Percentiles rank a stretch among this genome's conserved stretches.
These are phyloP conservation scores for Cutaneotrichosporon arboriforme DNA, from an alignment of 1,284 basidiomycete species.

Conservation along the genomic window DNA sequence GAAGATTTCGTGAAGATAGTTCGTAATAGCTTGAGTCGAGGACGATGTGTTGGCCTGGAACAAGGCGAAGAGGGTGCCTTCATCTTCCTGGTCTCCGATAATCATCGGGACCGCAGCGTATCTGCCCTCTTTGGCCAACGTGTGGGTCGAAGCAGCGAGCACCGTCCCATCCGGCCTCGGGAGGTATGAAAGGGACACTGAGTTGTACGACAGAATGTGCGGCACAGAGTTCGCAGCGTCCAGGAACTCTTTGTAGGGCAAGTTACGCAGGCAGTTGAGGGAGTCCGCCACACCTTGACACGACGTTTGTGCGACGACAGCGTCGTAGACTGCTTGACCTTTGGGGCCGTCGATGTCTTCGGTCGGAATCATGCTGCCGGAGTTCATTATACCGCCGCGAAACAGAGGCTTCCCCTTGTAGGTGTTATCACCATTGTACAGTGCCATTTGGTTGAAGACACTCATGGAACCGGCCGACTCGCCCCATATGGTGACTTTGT, in stretches of 20 bases:
- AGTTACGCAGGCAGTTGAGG: conserved; percentile 53
- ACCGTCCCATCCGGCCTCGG: conserved; percentile 56
- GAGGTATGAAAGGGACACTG: conserved; percentile 47
- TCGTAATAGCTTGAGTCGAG: conserved; percentile 12
- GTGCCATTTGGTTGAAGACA: conserved; percentile 50
- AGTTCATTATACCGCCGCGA: conserved; percentile 42
- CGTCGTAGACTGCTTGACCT: conserved; percentile 15
- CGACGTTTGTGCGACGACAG: conserved; percentile 3
- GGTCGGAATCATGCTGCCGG: conserved; percentile 45
- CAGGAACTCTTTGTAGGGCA: conserved; percentile 42
- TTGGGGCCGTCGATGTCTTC: conserved; percentile 13
- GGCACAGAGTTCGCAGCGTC: conserved; percentile 14
- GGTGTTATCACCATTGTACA: conserved; percentile 51
- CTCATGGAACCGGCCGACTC: conserved; percentile 55
- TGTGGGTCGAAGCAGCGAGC: conserved; percentile 49
- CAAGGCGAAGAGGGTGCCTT: conserved; percentile 15
- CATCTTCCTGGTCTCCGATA: conserved; percentile 25
- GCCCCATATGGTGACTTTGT: conserved; percentile 51
- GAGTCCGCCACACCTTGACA: conserved; percentile 46
- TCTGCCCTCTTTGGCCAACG: conserved; percentile 3
- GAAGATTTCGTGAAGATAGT: conserved; percentile 24
- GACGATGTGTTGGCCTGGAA: conserved; percentile 29
- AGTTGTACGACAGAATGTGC: conserved; percentile 11
- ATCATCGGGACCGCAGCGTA: conserved; percentile 18
- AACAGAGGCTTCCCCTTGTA: conserved; percentile 50